Conservation (phyloP, 768 basidiomycete species). For the Mycena rebaudengoi region DNA sequence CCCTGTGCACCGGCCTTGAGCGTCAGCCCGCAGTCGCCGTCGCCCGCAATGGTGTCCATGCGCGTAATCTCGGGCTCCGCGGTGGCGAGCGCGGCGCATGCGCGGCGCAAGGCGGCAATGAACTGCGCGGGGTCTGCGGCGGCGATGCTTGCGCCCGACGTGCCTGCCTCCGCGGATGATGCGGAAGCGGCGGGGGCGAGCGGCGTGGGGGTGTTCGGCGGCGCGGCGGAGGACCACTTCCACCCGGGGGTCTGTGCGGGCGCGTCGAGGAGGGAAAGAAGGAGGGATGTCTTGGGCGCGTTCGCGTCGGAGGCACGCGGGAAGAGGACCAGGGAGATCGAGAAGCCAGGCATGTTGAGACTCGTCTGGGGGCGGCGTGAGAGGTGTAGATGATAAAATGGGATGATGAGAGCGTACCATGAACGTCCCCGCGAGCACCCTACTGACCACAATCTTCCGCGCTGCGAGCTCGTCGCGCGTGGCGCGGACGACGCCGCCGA, state of each 20-base stretch:
- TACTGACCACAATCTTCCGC: constrained; percentile 62
- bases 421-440: constrained; percentile 82
- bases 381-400: neutral
- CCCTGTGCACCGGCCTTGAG: constrained; percentile 78
- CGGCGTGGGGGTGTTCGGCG: constrained; percentile 42
- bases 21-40: constrained; percentile 74
- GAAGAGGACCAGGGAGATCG: constrained; percentile 81
- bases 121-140: constrained; percentile 60
- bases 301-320: constrained; percentile 54
- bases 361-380: constrained; percentile 63
- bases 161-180: neutral
- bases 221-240: constrained; percentile 72
- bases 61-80: constrained; percentile 91
- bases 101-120: constrained; percentile 59
- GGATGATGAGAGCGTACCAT: constrained; percentile 63
- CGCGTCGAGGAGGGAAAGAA: constrained; percentile 79
- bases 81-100: constrained; percentile 70
- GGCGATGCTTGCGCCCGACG: constrained; percentile 26
- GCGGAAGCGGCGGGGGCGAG: constrained; percentile 21
- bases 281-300: constrained; percentile 46
- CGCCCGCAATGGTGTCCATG: constrained; percentile 92
- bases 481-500: constrained; percentile 74
- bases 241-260: constrained; percentile 79
- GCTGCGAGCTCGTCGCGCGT: constrained; percentile 61
- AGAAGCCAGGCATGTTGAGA: constrained; percentile 94